A percentile compares a stretch with the other conserved stretches of the same genome.
Conservation (phyloP, 371 early-diverging fungal species). For the Aphelidium insulamus region DNA sequence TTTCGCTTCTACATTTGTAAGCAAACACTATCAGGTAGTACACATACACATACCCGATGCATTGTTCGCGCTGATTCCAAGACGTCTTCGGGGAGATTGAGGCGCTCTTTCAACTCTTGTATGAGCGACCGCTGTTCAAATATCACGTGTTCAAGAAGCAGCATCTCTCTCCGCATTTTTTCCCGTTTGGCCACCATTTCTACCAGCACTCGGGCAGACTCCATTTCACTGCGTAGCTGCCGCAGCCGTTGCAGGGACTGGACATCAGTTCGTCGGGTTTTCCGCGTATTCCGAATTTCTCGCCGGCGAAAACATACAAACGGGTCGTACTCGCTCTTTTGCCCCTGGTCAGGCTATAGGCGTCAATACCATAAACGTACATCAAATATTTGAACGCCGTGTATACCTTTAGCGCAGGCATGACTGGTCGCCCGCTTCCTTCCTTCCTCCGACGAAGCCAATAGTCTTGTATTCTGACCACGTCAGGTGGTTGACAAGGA, state of each 20-base stretch:
- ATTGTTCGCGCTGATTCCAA: too few species aligned
- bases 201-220: constrained; percentile 40
- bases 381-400: not conserved
- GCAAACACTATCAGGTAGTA: too few species aligned
- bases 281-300: constrained; percentile 65
- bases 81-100: too few species aligned
- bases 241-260: constrained; percentile 58
- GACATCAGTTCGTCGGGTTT: constrained; percentile 71
- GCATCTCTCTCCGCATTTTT: constrained; percentile 35
- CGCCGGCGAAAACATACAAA: constrained; percentile 92
- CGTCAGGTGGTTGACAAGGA: not conserved
- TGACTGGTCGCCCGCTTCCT: constrained; percentile 29
- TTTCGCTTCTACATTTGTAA: too few species aligned
- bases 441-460: constrained; percentile 21
- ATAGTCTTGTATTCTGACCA: constrained; percentile 7
- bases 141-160: constrained; percentile 35
- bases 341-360: constrained; percentile 29
- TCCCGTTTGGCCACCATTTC: constrained; percentile 65
- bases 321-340: constrained; percentile 57
- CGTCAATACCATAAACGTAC: not conserved
- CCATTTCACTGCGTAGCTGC: constrained; percentile 58
- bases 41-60: too few species aligned
- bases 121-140: constrained; percentile 30
- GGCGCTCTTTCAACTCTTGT: too few species aligned
- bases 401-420: constrained; percentile 29